These are phyloP conservation scores for Trichoderma oligosporum DNA, from an alignment of 2,329 filamentous ascomycete genomes.

Conservation along the genomic window DNA sequence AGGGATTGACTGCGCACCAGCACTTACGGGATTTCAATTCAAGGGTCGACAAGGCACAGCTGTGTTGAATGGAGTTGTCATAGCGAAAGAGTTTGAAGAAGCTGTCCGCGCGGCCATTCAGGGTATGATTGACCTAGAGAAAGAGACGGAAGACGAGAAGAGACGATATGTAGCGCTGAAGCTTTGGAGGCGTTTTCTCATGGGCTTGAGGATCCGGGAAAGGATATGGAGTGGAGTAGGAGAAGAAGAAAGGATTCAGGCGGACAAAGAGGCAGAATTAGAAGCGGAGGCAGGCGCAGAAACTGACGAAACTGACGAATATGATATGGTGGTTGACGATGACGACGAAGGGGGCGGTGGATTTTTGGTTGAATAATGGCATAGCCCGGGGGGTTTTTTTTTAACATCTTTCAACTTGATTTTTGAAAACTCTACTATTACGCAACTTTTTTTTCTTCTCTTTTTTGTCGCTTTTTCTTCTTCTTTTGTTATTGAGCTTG, in stretches of 20 bases:
- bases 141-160: constrained; percentile 62
- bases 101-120: constrained; percentile 67
- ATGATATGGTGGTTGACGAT: constrained; percentile 40
- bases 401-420: neutral
- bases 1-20: constrained; percentile 81
- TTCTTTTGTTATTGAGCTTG: neutral
- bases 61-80: constrained; percentile 71
- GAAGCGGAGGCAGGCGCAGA: constrained; percentile 35
- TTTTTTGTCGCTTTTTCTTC: neutral
- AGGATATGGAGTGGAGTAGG: constrained; percentile 61
- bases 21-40: constrained; percentile 87
- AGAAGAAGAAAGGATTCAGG: constrained; percentile 43
- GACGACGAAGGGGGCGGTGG: constrained; percentile 45
- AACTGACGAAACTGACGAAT: constrained; percentile 43
- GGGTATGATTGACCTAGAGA: constrained; percentile 63
- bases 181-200: constrained; percentile 65
- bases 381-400: no score
- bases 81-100: constrained; percentile 67
- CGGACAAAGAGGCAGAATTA: constrained; percentile 36
- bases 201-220: constrained; percentile 71
- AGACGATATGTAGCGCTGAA: constrained; percentile 69
- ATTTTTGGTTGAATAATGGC: constrained; percentile 39
- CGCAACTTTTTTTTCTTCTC: neutral
- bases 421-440: neutral
- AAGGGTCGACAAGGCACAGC: constrained; percentile 82